Base-by-base conservation (phyloP, 176 grass and related monocot species). In the Melocanna baccifera region DNA sequence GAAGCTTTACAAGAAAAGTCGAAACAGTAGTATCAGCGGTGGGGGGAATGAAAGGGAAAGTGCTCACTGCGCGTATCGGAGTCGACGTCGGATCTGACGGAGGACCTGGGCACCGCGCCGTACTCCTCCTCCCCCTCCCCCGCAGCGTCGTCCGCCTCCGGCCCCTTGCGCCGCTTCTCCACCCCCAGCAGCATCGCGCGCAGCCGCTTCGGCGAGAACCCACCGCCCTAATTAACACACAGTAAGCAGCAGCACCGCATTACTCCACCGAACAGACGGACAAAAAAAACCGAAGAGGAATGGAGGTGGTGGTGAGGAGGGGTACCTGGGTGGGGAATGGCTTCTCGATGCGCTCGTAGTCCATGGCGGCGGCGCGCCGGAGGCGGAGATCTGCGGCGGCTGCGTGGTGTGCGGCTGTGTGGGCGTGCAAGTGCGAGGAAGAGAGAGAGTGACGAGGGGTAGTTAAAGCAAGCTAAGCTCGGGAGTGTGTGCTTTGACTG, bases 261-360 rank as follows among this genome's bases (percentile, higher is more conserved):
- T 7, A 57, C 66, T 78, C 81, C 14, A 78, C 58, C 51, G 47
- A 87, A 74, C 37, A 28, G 19, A 22, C 37, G 37, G 37, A 40
- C 37, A 46, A 71, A 16, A 45, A 32, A n/a, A 42, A 12, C 34
- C 3, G 55, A 62, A 39, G 69, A 19, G 0, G 40, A 3, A 47
- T 39, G 69, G 16, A 15, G 7, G 22, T 1, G 18, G 2, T 14
- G 42, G 12, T 0, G n/a, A 12, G 28, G 43, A 0, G 39, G n/a
- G 63, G 41, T 78, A 82, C 93, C 93, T 94, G 93, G 16, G 84
- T 68, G 76, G 92, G 64, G 73, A 91, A 89, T 19, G 92, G 95
- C 77, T 97, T 94, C 90, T 94, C 86, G 85, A 97, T 94, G 78
- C 95, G 92, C 89, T 97, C 95, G 78, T 97, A 97, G 23, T 97